Evolutionary conservation across 441 rosid genomes (phyloP).

Genomic region (Syzygium malaccense): DNA sequence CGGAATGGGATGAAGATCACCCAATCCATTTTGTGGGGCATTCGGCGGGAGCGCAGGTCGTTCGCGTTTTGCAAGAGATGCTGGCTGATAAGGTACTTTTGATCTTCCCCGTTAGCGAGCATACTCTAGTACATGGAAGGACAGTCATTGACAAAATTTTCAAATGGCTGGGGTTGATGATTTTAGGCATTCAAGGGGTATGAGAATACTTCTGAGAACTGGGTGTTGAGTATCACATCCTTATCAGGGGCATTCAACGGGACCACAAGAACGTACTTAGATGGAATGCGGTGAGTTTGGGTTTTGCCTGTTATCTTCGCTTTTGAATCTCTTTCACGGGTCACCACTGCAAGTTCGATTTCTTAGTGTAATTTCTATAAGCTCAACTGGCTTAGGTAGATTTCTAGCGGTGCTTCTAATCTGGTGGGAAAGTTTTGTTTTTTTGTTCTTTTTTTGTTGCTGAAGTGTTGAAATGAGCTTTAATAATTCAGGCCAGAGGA

Average conservation of each 20-base stretch:
- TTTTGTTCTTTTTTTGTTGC: neutral
- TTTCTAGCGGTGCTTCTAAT: neutral
- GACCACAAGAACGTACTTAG: constrained; percentile 87
- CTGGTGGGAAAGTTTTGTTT: neutral
- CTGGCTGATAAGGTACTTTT: constrained; percentile 77
- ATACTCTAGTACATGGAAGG: neutral
- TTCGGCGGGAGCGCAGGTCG: constrained; percentile 96
- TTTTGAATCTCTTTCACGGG: neutral
- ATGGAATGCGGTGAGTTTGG: constrained; percentile 82
- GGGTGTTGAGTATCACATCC: constrained; percentile 89
- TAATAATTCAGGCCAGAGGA: constrained; percentile 43
- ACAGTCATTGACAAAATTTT: neutral
- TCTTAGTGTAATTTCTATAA: neutral
- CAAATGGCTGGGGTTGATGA: neutral
- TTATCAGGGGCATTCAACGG: constrained; percentile 98
- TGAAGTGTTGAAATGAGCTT: neutral
- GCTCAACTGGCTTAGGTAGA: neutral
- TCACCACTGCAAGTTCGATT: neutral
- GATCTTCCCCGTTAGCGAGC: neutral
- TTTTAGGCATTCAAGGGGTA: constrained; percentile 72
- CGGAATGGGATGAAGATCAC: constrained; percentile 93
- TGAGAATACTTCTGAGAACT: constrained; percentile 72
- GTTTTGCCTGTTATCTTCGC: neutral
- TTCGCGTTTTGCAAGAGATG: constrained; percentile 95
- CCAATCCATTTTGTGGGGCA: constrained; percentile 96